Base-by-base conservation (phyloP, 768 basidiomycete species). In the Suillus clintonianus region DNA sequence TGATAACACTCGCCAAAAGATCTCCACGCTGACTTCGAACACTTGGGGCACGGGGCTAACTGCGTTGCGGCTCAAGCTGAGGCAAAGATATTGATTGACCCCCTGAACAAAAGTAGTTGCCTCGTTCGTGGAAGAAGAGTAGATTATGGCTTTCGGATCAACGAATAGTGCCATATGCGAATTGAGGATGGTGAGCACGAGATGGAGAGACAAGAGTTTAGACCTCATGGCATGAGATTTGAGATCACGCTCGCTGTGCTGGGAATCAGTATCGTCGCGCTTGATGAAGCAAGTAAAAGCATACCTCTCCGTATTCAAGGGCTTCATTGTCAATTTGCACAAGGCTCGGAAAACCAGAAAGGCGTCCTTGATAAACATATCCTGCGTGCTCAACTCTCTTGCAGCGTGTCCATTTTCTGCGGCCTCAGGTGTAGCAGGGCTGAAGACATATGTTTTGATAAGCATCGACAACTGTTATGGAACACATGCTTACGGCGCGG, bases 271-370 rank as follows among this genome's bases (percentile, higher is more conserved):
- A 65, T n/a, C 57, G 36, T 19, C 63, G 10, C 41, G 54, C 32
- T 43, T 24, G 59, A 61, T 27, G 36, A 43, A 19, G 45, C 14
- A 14, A 45, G 34, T 15, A 22, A 9, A 17, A 30, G 9, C 86
- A 58, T 54, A 95, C 96, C 94, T 97, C 78, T 99, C 97, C 6
- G 85, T 87, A 69, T 94, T 92, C 54, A 99, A 80, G 13, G 96
- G 92, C 75, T 99, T 99, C 96, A 98, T 99, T 10, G 95, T 96
- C 67, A 99, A 80, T 74, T 99, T 99, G 81, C 97, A 99, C 13
- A 99, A 81, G 0, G 97, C 96, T 53, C 97, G 85, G 78, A 99
- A 97, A 42, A 99, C 97, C 65, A 99, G 85, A 81, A 98, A 99
- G 0, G 97, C 95, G 72, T 99, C 97, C 74, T 99, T 99, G 72